Conservation (phyloP, 176 grass and related monocot species). For the Stipa capillata region DNA sequence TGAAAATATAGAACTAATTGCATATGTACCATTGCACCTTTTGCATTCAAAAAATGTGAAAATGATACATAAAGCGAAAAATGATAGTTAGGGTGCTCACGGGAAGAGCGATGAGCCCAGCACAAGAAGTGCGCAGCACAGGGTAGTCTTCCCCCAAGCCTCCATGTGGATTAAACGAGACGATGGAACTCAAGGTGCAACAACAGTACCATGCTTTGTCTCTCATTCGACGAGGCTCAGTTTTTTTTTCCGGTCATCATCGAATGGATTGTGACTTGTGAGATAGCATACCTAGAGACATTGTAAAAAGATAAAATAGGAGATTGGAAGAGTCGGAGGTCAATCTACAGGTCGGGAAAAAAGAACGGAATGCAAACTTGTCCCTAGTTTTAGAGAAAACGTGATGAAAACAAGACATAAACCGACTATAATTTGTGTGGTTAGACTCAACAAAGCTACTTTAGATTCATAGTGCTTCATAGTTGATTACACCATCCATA, state of each 20-base stretch:
- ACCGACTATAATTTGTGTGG: neutral
- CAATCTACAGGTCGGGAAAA: constrained; percentile 4
- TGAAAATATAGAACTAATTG: neutral
- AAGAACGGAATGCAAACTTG: neutral
- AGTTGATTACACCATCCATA: neutral
- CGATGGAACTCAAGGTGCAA: neutral
- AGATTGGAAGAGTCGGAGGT: neutral
- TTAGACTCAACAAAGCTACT: neutral
- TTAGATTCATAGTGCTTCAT: neutral
- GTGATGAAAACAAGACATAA: neutral
- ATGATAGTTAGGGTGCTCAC: neutral
- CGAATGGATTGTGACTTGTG: neutral
- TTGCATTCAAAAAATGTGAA: neutral
- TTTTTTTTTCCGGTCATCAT: neutral
- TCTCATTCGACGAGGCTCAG: neutral
- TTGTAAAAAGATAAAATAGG: constrained; percentile 4
- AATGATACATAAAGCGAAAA: neutral
- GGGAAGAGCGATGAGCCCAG: constrained; percentile 14
- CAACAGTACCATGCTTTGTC: neutral
- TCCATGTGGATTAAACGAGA: constrained; percentile 8
- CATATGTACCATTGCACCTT: neutral
- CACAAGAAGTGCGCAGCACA: neutral
- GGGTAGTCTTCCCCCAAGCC: neutral
- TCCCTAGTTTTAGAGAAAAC: neutral
- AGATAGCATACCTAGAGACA: neutral